Percentiles rank a stretch among this genome's conserved stretches.
phyloP scores from a whole-genome alignment of 2,329 filamentous ascomycete genomes.

The Ascosphaera acerosa region DNA sequence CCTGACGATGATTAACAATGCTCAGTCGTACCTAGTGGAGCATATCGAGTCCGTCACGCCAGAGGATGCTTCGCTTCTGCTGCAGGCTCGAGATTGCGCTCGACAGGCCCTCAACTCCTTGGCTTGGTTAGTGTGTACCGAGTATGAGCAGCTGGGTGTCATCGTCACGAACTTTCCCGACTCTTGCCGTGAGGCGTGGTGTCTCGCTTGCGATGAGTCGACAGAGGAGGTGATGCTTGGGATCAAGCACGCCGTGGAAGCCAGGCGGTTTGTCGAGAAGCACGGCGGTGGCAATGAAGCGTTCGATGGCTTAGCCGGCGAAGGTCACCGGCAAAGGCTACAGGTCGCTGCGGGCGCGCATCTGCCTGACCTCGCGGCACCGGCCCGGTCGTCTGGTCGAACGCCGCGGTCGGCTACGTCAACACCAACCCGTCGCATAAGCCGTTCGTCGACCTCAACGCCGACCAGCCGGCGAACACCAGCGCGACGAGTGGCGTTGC shows the following conservation, averaged over 20 bases:
- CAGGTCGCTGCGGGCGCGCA: no score
- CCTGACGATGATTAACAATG: constrained; percentile 35
- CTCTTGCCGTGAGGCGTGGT: constrained; percentile 35
- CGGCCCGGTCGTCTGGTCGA: no score
- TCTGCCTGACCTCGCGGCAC: no score
- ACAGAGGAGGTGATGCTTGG: constrained; percentile 28
- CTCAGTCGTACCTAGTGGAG: constrained; percentile 39
- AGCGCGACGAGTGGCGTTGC: not conserved
- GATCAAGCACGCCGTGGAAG: constrained; percentile 28
- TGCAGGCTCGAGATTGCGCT: constrained; percentile 39
- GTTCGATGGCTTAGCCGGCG: constrained; percentile 16
- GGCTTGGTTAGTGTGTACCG: constrained; percentile 40
- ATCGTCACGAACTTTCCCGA: constrained; percentile 42
- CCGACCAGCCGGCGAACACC: constrained; percentile 10
- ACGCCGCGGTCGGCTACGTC: no score
- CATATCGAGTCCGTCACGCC: constrained; percentile 31
- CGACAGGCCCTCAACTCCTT: constrained; percentile 31
- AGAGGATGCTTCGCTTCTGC: constrained; percentile 36
- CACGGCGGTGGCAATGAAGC: constrained; percentile 14
- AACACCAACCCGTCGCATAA: no score
- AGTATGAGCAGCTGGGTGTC: constrained; percentile 53
- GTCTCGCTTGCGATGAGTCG: constrained; percentile 26
- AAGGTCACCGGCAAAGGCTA: not conserved
- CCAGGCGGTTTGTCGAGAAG: constrained; percentile 27
- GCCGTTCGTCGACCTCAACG: no score